These are phyloP conservation scores for Alternaria panax DNA, from an alignment of 2,329 filamentous ascomycete genomes.

Conservation along the genomic window DNA sequence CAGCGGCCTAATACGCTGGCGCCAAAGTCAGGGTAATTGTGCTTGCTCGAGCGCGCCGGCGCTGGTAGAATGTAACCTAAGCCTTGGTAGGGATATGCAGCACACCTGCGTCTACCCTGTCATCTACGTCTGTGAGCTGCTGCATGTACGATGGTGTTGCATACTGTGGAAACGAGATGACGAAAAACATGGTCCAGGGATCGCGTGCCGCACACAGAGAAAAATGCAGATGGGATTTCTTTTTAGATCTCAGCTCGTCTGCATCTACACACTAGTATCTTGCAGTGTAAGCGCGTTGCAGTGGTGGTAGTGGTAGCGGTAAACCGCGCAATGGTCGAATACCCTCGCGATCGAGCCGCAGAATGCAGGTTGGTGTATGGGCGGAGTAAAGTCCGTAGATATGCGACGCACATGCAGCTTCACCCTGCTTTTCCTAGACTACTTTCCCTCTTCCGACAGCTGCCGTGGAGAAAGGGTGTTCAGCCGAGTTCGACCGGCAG, in stretches of 20 bases:
- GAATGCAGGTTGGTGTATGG: background rate
- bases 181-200: background rate
- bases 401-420: background rate
- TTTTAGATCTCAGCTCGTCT: background rate
- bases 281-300: background rate
- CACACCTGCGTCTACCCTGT: conserved; percentile 2
- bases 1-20: background rate
- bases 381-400: background rate
- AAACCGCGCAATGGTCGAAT: background rate
- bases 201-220: background rate
- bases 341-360: background rate
- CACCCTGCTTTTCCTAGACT: conserved; percentile 1
- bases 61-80: background rate
- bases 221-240: background rate
- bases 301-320: conserved; percentile 1
- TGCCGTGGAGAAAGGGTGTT: conserved; percentile 6
- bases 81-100: background rate
- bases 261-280: background rate
- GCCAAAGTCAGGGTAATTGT: conserved; percentile 3
- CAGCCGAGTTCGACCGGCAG: conserved; percentile 14
- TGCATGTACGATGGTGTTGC: conserved; percentile 1
- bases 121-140: conserved; percentile 1
- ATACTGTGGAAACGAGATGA: background rate
- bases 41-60: background rate
- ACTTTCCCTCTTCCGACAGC: background rate